phyloP scores from a whole-genome alignment of 805 yeast species.

The Yarrowia keelungensis region DNA sequence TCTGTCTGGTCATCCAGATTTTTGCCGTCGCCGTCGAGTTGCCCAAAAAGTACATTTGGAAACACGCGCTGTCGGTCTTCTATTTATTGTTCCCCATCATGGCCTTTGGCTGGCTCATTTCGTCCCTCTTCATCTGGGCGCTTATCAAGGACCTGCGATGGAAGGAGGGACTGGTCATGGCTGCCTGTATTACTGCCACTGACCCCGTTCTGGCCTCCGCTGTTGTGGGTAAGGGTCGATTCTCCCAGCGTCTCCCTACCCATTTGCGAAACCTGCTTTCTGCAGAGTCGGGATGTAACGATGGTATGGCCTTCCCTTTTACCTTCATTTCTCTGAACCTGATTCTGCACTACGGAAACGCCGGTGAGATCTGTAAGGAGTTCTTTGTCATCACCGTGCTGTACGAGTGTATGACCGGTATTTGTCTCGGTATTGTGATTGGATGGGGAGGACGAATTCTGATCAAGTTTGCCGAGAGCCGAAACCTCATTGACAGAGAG shows the following conservation, averaged over 20 bases:
- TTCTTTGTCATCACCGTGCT: constrained; percentile 80
- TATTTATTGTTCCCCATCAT: constrained; percentile 82
- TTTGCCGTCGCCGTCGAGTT: constrained; percentile 94
- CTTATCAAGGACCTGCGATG: constrained; percentile 76
- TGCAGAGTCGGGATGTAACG: constrained; percentile 91
- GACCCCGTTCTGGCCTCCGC: constrained; percentile 96
- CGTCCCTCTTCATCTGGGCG: constrained; percentile 79
- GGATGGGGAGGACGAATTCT: constrained; percentile 76
- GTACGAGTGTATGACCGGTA: constrained; percentile 84
- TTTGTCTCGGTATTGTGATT: constrained; percentile 71
- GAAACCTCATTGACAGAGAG: constrained; percentile 80
- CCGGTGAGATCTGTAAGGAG: constrained; percentile 73
- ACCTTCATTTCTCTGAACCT: constrained; percentile 72
- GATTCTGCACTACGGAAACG: constrained; percentile 68
- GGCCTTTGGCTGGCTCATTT: constrained; percentile 88
- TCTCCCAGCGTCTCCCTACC: constrained; percentile 91
- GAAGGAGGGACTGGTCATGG: constrained; percentile 71
- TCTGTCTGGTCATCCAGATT: constrained; percentile 84
- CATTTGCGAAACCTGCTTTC: constrained; percentile 82
- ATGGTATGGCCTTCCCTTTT: constrained; percentile 96
- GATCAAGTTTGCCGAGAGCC: constrained; percentile 74
- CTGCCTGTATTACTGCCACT: constrained; percentile 93
- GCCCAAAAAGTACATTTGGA: constrained; percentile 86
- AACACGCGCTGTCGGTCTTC: constrained; percentile 79
- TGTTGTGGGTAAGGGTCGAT: constrained; percentile 92